These are phyloP conservation scores for Exophiala lecanii-corni DNA, from an alignment of 2,329 filamentous ascomycete species.

Conservation along the genomic window DNA sequence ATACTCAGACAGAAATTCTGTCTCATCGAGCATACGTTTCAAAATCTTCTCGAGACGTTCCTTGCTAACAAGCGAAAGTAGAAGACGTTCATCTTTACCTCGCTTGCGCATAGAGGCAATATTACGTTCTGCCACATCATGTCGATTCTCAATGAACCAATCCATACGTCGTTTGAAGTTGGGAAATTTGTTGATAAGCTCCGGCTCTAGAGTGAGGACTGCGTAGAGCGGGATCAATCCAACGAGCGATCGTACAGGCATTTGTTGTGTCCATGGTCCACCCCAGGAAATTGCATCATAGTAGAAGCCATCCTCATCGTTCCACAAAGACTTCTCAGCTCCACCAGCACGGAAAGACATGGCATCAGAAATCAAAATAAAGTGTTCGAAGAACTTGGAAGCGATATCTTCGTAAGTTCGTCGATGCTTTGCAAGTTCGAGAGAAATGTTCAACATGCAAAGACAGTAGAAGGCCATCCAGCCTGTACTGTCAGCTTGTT, in stretches of 20 bases:
- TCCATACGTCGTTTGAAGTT: conserved; percentile 88
- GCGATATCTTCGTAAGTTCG: conserved; percentile 94
- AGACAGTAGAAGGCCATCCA: conserved; percentile 99
- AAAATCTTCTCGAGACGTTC: conserved; percentile 87
- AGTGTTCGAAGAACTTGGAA: conserved; percentile 98
- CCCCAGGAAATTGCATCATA: conserved; percentile 98
- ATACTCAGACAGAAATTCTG: conserved; percentile 85
- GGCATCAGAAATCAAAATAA: conserved; percentile 94
- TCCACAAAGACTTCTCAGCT: conserved; percentile 83
- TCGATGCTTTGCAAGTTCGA: conserved; percentile 91
- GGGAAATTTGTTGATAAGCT: conserved; percentile 85
- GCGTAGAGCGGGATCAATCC: conserved; percentile 91
- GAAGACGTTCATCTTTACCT: conserved; percentile 81
- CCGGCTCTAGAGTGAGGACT: conserved; percentile 85
- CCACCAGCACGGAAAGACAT: conserved; percentile 78
- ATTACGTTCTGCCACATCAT: conserved; percentile 84
- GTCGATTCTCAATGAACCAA: conserved; percentile 87
- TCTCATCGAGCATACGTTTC: conserved; percentile 85
- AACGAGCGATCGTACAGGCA: conserved; percentile 86
- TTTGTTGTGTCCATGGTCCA: conserved; percentile 85
- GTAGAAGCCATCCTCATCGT: conserved; percentile 92
- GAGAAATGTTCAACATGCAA: conserved; percentile 92
- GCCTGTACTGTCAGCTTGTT: conserved; percentile 94
- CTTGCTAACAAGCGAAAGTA: conserved; percentile 87
- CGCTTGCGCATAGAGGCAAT: conserved; percentile 89